A percentile compares a stretch with the other conserved stretches of the same genome.
phyloP scores from a whole-genome alignment of 495 filamentous ascomycete species.

The Schizothecium vesticola region DNA sequence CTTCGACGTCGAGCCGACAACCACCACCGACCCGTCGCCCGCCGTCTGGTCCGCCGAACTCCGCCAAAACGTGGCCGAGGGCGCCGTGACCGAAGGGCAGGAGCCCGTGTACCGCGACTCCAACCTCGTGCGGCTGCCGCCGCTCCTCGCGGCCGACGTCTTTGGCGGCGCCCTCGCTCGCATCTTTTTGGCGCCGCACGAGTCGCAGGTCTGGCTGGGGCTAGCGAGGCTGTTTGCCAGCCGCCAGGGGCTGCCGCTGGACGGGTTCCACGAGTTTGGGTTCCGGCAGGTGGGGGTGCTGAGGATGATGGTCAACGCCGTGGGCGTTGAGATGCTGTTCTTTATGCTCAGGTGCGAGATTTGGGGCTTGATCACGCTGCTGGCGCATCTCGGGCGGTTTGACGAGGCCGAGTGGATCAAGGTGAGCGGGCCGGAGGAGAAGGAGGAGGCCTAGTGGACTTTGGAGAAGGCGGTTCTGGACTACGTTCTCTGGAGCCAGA shows the following conservation, averaged over 20 bases:
- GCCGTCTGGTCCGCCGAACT: slow-evolving; percentile 55
- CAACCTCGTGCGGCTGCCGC: slow-evolving; percentile 32
- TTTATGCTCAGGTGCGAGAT: slow-evolving; percentile 27
- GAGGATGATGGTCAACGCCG: slow-evolving; percentile 28
- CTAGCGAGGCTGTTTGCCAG: slow-evolving; percentile 23
- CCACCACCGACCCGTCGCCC: slow-evolving; percentile 30
- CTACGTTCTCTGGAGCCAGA: no score
- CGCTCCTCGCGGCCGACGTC: slow-evolving; percentile 32
- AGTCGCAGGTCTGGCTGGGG: slow-evolving; percentile 21
- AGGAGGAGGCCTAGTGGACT: neutral
- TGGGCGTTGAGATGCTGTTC: slow-evolving; percentile 30
- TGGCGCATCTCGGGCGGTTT: slow-evolving; percentile 26
- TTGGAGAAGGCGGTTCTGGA: no score
- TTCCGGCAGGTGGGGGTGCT: slow-evolving; percentile 16
- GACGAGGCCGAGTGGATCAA: slow-evolving; percentile 38
- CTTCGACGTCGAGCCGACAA: slow-evolving; percentile 51
- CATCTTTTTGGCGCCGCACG: slow-evolving; percentile 30
- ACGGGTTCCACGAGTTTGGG: slow-evolving; percentile 15
- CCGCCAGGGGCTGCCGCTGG: slow-evolving; percentile 21
- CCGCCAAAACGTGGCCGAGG: slow-evolving; percentile 37
- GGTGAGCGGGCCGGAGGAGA: neutral
- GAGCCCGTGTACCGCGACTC: slow-evolving; percentile 35
- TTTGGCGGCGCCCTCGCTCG: slow-evolving; percentile 29
- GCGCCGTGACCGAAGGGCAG: neutral
- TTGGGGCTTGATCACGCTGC: slow-evolving; percentile 27